phyloP scores from a whole-genome alignment of 257 asterid species.

The Solanum etuberosum region DNA sequence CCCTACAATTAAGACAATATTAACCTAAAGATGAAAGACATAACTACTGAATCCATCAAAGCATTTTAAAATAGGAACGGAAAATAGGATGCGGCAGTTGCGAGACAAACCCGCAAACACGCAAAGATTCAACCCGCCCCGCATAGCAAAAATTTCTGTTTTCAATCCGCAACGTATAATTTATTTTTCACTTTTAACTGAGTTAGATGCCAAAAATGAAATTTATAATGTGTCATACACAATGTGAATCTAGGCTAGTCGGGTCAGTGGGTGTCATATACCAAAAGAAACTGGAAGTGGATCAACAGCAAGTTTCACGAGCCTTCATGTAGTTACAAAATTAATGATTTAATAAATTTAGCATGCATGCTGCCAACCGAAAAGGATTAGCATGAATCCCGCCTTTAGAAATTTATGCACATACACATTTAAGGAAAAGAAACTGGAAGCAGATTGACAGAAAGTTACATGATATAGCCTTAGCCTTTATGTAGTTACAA shows the following conservation, averaged over 20 bases:
- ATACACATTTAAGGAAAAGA: not conserved
- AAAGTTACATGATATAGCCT: not conserved
- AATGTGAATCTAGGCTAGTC: not conserved
- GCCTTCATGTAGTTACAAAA: not conserved
- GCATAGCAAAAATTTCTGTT: not conserved
- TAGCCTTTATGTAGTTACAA: not conserved
- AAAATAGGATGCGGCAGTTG: not conserved
- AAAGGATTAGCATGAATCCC: not conserved
- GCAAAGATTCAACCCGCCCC: not conserved
- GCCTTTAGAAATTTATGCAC: not conserved
- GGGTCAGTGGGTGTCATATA: not conserved
- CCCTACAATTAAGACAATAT: conserved; percentile 17
- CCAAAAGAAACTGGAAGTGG: not conserved
- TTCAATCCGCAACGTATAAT: not conserved
- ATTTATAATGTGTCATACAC: not conserved
- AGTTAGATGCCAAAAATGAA: not conserved
- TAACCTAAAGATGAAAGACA: not conserved
- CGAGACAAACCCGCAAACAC: not conserved
- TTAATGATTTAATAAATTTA: not conserved
- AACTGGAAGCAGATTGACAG: not conserved
- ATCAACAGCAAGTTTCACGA: conserved; percentile 21
- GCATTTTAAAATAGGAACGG: not conserved
- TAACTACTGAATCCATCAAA: not conserved
- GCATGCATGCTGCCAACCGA: not conserved
- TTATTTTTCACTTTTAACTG: not conserved